Evolutionary conservation across 306 rosid genomes (phyloP), one percentile per base, ranked within the genome.

Genomic region (Cyclanthera cordifolia): DNA sequence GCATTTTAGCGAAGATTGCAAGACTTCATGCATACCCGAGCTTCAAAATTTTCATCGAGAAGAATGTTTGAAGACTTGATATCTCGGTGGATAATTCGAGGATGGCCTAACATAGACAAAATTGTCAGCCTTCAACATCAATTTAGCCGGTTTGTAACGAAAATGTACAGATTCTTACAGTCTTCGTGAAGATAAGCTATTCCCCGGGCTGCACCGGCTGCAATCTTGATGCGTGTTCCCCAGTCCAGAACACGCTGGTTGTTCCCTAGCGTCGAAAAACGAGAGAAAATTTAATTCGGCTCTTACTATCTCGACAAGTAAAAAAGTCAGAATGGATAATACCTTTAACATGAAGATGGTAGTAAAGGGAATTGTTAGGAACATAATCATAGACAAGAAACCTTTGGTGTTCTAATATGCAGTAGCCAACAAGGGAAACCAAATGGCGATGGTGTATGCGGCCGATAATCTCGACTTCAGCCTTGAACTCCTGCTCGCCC

Each of bases 1-100:
- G 41, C 51, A 53, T 21, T 43, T 48, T 12, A 28, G 51, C 14
- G 46, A 32, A 56, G 53, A 34, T 57, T 17, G 23, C 34, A 25
- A 71, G 66, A 63, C 50, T 51, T 39, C 28, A 19, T 19, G 82
- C 73, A 70, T 86, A 93, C 98, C 79, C 69, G 82, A 72, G 98
- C 94, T 80, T 93, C 96, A 72, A 81, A 89, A 74, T 86, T 87
- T 79, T 76, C 50, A 60, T 93, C 88, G 53, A 93, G 79, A 73
- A 89, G 96, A 86, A 93, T 93, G 84, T 93, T 93, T 14, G 96
- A 93, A 39, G 98, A 86, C 77, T 93, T 93, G 72, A 93, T 93
- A 86, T 93, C 98, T 77, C 98, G 81, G 76, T 93, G 98, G 76
- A 93, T 87, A 76, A 93, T 72, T 80, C 94, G 90, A 72, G 98